Conservation (phyloP, 129 eudicot species). For the carrot (Daucus carota) region DH1_v3.0 NC_030383.2:63272001-63272500, state of each 20-base stretch:
- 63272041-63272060: too few relatives aligned
- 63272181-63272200: constrained; percentile 12
- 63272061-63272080: too few relatives aligned
- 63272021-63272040: too few relatives aligned
- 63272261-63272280: constrained; percentile 31
- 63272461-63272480: too few relatives aligned
- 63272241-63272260: constrained; percentile 38
- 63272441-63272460: too few relatives aligned
- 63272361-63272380: neutral
- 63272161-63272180: constrained; percentile 8
- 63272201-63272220: neutral
- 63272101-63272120: constrained; percentile 21
- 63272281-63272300: neutral
- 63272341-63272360: neutral
- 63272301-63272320: neutral
- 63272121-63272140: neutral
- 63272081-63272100: too few relatives aligned
- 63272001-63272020: too few relatives aligned
- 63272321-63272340: neutral
- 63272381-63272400: neutral
- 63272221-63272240: constrained; percentile 14
- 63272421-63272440: too few relatives aligned
- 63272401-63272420: neutral
- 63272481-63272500: too few relatives aligned
- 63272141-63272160: constrained; percentile 2